These are phyloP conservation scores for Phytophthora megakarya DNA, from an alignment of 352 stramenopile genomes.

Conservation along the genomic window DNA sequence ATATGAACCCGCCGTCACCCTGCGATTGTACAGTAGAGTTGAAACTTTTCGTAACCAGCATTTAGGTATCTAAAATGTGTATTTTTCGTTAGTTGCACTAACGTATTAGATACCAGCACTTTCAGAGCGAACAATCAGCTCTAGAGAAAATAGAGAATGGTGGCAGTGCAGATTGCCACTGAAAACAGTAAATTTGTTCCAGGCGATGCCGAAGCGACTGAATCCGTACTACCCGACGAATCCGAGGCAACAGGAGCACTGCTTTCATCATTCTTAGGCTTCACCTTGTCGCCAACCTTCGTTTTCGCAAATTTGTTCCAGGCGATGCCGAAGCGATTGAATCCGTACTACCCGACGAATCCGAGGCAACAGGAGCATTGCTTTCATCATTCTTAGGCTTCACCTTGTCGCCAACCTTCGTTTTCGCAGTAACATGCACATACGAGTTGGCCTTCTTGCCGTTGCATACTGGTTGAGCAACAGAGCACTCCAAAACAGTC, in stretches of 20 bases:
- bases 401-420: conserved; percentile 36
- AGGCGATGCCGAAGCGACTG: background rate
- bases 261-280: conserved; percentile 30
- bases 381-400: conserved; percentile 31
- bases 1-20: conserved; percentile 3
- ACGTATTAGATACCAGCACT: no score
- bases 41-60: conserved; percentile 17
- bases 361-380: conserved; percentile 11
- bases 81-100: no score
- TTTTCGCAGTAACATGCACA: conserved; percentile 33
- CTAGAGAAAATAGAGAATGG: conserved; percentile 8
- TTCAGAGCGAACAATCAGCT: background rate
- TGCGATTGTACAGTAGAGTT: conserved; percentile 26
- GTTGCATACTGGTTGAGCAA: conserved; percentile 55
- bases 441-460: conserved; percentile 60
- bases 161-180: background rate
- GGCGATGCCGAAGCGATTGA: conserved; percentile 1
- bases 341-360: conserved; percentile 15
- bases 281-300: conserved; percentile 36
- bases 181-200: background rate
- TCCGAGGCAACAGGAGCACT: conserved; percentile 15
- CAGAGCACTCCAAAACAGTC: conserved; percentile 47
- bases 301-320: conserved; percentile 10
- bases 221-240: conserved; percentile 15
- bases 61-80: no score